These are phyloP conservation scores for Dothiorella sarmentorum DNA, from an alignment of 2,329 filamentous ascomycete genomes.

Conservation along the genomic window DNA sequence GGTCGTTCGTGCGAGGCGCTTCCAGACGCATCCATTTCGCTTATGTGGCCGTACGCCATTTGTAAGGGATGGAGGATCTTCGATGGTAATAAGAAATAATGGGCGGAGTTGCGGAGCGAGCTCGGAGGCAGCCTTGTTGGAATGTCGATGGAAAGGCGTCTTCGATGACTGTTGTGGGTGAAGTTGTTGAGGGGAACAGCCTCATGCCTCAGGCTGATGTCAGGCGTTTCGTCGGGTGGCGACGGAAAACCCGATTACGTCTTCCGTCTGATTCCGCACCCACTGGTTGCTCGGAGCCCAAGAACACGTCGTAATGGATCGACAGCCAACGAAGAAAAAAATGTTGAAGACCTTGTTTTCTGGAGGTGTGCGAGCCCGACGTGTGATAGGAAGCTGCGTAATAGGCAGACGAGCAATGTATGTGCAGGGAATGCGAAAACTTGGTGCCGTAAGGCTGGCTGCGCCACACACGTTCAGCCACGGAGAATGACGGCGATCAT, in stretches of 20 bases:
- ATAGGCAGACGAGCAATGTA: not conserved
- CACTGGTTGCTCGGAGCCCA: not conserved
- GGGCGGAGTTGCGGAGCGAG: no score
- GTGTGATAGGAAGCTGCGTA: not conserved
- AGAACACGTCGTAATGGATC: constrained; percentile 2
- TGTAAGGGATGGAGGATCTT: not conserved
- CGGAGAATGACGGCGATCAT: constrained; percentile 3
- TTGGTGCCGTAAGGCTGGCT: not conserved
- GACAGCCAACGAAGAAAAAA: not conserved
- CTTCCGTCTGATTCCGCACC: not conserved
- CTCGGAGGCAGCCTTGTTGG: not conserved
- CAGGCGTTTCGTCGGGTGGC: constrained; percentile 11
- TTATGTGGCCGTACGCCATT: not conserved
- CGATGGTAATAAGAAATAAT: no score
- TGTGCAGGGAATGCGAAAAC: constrained; percentile 1
- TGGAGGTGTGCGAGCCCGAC: not conserved
- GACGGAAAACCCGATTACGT: not conserved
- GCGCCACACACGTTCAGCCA: constrained; percentile 9
- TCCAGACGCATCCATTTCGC: not conserved
- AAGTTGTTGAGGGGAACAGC: not conserved
- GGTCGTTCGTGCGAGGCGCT: not conserved
- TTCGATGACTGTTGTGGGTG: not conserved
- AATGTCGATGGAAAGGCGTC: not conserved
- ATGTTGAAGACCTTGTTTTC: not conserved
- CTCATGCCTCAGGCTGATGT: constrained; percentile 2